Evolutionary conservation across 2,329 filamentous ascomycete genomes (phyloP), one percentile per base, ranked within the genome.

Genomic region (Clarireedia homoeocarpa): DNA sequence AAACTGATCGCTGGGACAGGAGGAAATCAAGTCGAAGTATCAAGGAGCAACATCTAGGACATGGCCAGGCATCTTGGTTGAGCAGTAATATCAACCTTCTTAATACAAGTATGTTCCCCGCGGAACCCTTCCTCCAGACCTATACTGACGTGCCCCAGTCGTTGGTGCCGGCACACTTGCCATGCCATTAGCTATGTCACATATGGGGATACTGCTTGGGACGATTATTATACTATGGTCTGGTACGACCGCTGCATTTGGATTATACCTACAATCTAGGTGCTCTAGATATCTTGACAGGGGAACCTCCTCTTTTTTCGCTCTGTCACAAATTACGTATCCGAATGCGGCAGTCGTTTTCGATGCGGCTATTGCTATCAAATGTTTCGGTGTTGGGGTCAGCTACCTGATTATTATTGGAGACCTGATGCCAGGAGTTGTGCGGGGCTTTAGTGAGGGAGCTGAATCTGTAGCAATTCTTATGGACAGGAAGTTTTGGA

Each of bases 341-440:
- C 94, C 94, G 1, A 96, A 96, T 70, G 91, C 92, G 2, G 89
- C 94, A 7, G 90, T 99, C 48, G 79, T 97, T 47, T 99, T 99
- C 71, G 94, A 99, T 73, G 85, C 86, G 6, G 94, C 94, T 5
- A 99, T 99, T 69, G 91, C 92, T 12, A 84, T 99, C 68, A 99
- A 99, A 71, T 99, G 94, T 72, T 99, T 99, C 69, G 94, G 94
- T 39, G 94, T 99, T 9, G 94, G 89, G 23, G 89, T 97, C 58
- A 96, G 91, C 65, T 99, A 99, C 73, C 82, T 99, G 66, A 99
- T 99, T 68, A 97, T 99, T 67, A 97, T 99, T 64, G 94, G 94
- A 51, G 94, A 99, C 70, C 76, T 99, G 60, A 99, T 99, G 94
- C 94, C 94, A 0, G 92, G 91, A 40, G 94, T 99, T 9, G 84